Evolutionary conservation across 208 protist genomes (phyloP), one percentile per base, ranked within the genome.

Genomic region (Tritrichomonas foetus): DNA sequence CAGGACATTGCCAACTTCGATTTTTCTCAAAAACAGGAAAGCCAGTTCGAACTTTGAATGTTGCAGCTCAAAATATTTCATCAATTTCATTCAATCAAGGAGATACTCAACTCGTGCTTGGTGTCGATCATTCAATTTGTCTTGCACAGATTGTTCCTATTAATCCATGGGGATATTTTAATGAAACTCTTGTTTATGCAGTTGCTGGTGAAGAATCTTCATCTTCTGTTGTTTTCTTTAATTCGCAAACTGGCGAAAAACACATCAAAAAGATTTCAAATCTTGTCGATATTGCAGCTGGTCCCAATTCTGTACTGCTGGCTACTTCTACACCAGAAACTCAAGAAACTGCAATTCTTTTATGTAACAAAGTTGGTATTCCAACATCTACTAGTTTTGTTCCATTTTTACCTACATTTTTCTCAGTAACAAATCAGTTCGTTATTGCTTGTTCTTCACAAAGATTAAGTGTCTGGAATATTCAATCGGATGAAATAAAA

Each of bases 31-130:
- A 47, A 22, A 44, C 3, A 0, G 20, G 27, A 8, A 84, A 84
- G 2, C 44, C 44, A n/a, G 33, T 84, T 22, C 36, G 74, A n/a
- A 84, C 36, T 53, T 11, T 84, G 25, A 84, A 84, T n/a, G 8
- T 84, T 53, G 8, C 36, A 53, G 74, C 74, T 25, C 74, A 84
- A 33, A 33, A 84, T 47, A 84, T 84, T 84, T 47, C 74, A 53
- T 84, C 74, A 22, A 53, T 84, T n/a, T 84, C 74, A 53, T 84
- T 84, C n/a, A 84, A 84, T 53, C 27, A 44, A n/a, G 33, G 8
- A 33, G 74, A 84, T 53, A 84, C 74, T 33, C 74, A 84, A 53
- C 44, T 84, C 3, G 74, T 25, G 1, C 20, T 84, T n/a, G 74
- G 74, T 53, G 44, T 53, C 9, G 74, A 84, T 49, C 5, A 44